These are phyloP conservation scores for Aspergillus sclerotioniger DNA, from an alignment of 495 filamentous ascomycete species.

Conservation along the genomic window DNA sequence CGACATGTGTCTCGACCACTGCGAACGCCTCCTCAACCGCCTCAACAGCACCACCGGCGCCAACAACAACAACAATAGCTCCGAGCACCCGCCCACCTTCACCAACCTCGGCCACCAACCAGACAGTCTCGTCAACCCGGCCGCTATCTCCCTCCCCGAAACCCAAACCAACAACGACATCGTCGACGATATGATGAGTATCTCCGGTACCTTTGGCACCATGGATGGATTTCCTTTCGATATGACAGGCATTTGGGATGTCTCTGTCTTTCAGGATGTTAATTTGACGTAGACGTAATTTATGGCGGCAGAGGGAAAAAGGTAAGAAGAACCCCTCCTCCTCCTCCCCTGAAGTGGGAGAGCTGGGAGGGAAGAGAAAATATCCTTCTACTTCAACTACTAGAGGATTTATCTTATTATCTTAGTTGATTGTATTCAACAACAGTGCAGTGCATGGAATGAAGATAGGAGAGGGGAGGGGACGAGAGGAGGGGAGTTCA, in stretches of 20 bases:
- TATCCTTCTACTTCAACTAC: not conserved
- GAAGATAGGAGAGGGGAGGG: not conserved
- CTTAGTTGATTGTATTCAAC: not conserved
- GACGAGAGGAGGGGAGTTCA: not conserved
- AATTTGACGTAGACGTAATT: constrained; percentile 29
- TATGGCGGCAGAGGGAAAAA: too few species aligned
- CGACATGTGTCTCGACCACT: constrained; percentile 54
- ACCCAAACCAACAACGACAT: constrained; percentile 52
- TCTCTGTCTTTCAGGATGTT: constrained; percentile 48
- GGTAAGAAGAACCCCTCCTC: too few species aligned
- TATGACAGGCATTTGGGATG: constrained; percentile 53
- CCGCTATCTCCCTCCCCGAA: constrained; percentile 44
- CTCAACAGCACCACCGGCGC: constrained; percentile 31
- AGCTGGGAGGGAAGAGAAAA: too few species aligned
- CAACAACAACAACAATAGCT: constrained; percentile 10
- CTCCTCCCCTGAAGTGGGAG: too few species aligned
- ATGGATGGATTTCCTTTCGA: constrained; percentile 53
- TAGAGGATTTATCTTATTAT: not conserved
- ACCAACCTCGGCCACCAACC: not conserved
- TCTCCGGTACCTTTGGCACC: constrained; percentile 48
- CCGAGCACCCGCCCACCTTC: not conserved
- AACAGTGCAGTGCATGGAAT: not conserved
- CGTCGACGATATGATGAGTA: constrained; percentile 53
- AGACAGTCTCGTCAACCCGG: constrained; percentile 42
- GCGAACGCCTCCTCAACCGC: constrained; percentile 45